Conservation (phyloP, 2,329 filamentous ascomycete genomes). For the Colletotrichum sp. region DNA sequence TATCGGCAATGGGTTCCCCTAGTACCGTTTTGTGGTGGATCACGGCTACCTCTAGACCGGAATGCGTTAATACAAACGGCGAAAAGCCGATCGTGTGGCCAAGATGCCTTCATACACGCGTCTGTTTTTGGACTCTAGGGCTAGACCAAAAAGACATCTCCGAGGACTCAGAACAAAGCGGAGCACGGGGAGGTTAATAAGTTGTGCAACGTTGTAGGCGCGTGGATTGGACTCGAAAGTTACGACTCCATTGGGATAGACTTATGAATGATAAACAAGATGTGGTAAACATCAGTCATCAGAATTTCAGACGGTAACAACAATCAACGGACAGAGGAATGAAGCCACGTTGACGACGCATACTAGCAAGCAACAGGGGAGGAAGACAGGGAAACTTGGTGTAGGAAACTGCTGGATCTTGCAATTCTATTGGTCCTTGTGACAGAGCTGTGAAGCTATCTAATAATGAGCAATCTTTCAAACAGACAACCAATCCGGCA, state of each 20-base stretch:
- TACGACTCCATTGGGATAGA: not conserved
- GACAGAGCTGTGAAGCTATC: not conserved
- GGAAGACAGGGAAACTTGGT: not conserved
- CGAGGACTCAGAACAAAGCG: conserved; percentile 25
- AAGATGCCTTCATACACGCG: not conserved
- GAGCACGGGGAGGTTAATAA: not conserved
- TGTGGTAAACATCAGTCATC: not conserved
- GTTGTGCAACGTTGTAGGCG: not conserved
- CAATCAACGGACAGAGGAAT: not conserved
- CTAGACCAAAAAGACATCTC: conserved; percentile 23
- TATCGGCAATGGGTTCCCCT: not conserved
- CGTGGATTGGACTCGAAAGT: not conserved
- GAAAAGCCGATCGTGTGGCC: not conserved
- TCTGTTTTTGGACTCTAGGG: not conserved
- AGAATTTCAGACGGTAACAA: not conserved
- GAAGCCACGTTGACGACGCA: not conserved
- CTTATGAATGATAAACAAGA: not conserved
- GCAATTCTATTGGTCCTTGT: not conserved
- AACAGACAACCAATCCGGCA: not conserved
- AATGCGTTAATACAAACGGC: not conserved
- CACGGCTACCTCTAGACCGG: not conserved
- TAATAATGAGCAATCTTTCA: not conserved
- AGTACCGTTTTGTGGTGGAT: not conserved
- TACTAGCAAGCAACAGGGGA: not conserved
- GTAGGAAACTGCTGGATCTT: not conserved